A percentile compares a stretch with the other conserved stretches of the same genome.
phyloP scores from a whole-genome alignment of 179 eudicot genomes.

The Beta macrorhiza region DNA sequence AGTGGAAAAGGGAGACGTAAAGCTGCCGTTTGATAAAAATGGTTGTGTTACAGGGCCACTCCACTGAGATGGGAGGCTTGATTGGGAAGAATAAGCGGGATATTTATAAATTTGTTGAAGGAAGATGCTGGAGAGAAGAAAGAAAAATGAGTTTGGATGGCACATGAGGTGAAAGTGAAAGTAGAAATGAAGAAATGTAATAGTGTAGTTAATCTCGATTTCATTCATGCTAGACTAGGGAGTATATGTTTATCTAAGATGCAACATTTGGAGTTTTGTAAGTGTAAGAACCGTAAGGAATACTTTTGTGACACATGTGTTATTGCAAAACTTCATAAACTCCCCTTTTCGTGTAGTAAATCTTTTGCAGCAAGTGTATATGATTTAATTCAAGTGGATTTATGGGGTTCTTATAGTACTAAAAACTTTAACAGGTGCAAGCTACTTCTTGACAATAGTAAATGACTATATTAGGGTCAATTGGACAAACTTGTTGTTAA shows the following conservation, averaged over 20 bases:
- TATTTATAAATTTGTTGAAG: neutral
- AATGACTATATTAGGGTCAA: neutral
- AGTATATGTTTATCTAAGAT: neutral
- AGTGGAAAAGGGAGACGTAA: too few species aligned
- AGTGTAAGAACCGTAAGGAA: too few species aligned
- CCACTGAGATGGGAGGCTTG: too few species aligned
- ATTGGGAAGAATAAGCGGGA: too few species aligned
- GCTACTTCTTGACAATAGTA: neutral
- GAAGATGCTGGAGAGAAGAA: neutral
- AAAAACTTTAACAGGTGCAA: neutral
- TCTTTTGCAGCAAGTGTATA: neutral
- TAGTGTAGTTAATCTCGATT: neutral
- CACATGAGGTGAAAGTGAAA: neutral
- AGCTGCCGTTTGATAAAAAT: too few species aligned
- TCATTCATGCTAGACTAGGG: conserved; percentile 1
- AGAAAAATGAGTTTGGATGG: neutral
- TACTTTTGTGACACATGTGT: neutral
- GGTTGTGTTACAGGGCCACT: too few species aligned
- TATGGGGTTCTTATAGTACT: neutral
- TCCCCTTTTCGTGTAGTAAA: neutral
- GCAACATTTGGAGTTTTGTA: neutral
- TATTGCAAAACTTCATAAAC: neutral
- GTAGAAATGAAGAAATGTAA: neutral
- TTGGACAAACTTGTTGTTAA: neutral
- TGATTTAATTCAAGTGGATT: neutral